These are phyloP conservation scores for Gossypium thurberi DNA, from an alignment of 345 rosid genomes.

Conservation along the genomic window DNA sequence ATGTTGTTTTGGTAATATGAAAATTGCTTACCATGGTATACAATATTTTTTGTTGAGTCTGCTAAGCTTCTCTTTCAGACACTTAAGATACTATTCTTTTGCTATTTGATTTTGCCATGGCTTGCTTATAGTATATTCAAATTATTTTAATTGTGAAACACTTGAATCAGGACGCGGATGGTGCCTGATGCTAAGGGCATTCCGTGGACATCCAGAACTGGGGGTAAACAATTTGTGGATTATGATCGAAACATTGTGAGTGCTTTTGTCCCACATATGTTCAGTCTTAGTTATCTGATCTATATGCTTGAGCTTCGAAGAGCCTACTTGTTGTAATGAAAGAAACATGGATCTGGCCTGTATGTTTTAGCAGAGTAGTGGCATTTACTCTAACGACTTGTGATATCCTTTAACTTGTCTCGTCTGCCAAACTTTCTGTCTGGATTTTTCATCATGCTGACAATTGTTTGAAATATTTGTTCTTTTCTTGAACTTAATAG, in stretches of 20 bases:
- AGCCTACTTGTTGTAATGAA: neutral
- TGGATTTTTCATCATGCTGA: conserved; percentile 2
- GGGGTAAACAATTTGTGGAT: conserved; percentile 13
- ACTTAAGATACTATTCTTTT: neutral
- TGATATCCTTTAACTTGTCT: neutral
- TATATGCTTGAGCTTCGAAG: neutral
- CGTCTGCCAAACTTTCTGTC: neutral
- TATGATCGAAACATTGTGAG: conserved; percentile 39
- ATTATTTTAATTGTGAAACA: neutral
- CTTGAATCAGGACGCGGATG: conserved; percentile 37
- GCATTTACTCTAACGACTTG: neutral
- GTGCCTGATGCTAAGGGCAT: conserved; percentile 28
- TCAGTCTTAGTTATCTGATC: neutral
- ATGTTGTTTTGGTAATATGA: neutral
- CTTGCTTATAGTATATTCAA: neutral
- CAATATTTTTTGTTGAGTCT: neutral
- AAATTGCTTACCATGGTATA: neutral
- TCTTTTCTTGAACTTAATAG: conserved; percentile 24
- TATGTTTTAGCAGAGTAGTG: neutral
- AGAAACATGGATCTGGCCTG: neutral
- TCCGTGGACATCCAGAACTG: conserved; percentile 10
- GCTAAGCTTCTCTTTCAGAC: neutral
- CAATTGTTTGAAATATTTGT: neutral
- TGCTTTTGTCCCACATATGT: neutral
- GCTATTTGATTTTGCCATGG: neutral